Evolutionary conservation across 345 rosid genomes (phyloP), one percentile per base, ranked within the genome.

Genomic region (Pistacia vera): DNA sequence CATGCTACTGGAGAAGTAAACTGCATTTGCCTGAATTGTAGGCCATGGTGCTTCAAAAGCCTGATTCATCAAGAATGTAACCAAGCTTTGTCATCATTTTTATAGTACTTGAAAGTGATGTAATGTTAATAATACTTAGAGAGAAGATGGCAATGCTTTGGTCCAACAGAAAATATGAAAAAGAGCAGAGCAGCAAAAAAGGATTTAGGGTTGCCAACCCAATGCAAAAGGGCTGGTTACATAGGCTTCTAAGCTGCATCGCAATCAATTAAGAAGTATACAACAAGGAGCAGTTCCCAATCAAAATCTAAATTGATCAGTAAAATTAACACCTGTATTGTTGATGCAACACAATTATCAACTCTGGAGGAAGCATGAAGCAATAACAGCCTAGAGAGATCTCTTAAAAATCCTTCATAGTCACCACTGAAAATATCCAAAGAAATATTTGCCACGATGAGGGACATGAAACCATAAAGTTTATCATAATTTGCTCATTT

Each of bases 11-110:
- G 94, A 88, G 71, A 95, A 85, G 84, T 93, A 88, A 71, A 95
- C 86, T 30, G 99, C 99, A 82, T 95, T 95, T 25, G 98, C 99
- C 83, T 95, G 98, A 80, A 95, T 87, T 71, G 88, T 83, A 14
- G 99, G 90, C 98, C 96, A 93, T 18, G 93, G 90, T 48, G 99
- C 96, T 79, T 95, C 99, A 76, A 91, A 92, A 72, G 93, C 97
- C 97, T 95, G 94, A 85, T 82, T 49, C 63, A 70, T 73, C 62
- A 30, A 51, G 57, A 66, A 52, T 57, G 75, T 71, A 54, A 72
- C 55, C 79, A 44, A 78, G 30, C 30, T 49, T 65, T 30, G 57
- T 48, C 14, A 59, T 8, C 28, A 58, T 56, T 12, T 13, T 61
- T 33, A 59, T 36, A 14, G 33, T n/a, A 71, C 52, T 30, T 17